Conservation (phyloP, 768 basidiomycete species). For the Macrolepiota dolichaula region DNA sequence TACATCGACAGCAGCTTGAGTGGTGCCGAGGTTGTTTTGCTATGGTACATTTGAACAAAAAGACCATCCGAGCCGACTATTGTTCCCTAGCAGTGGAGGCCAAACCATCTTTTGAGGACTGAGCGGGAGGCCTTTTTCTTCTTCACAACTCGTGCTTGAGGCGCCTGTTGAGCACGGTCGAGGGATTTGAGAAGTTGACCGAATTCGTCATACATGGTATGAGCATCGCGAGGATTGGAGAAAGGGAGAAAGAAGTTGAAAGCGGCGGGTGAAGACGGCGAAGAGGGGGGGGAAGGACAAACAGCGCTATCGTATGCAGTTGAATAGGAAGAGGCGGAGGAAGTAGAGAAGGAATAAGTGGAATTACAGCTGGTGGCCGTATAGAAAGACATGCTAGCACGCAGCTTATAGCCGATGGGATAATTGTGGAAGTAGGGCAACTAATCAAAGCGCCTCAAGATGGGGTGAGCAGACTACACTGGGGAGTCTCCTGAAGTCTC, state of each 20-base stretch:
- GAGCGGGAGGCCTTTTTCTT: slow-evolving; percentile 8
- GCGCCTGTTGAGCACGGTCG: not conserved
- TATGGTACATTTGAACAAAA: not conserved
- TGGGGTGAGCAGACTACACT: not conserved
- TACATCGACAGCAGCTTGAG: not conserved
- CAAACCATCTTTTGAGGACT: slow-evolving; percentile 13
- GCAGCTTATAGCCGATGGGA: not conserved
- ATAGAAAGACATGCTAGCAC: slow-evolving; percentile 9
- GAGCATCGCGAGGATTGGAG: slow-evolving; percentile 14
- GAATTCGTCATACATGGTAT: slow-evolving; percentile 14
- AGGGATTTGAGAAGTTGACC: slow-evolving; percentile 8
- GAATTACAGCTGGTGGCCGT: not conserved
- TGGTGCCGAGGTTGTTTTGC: not conserved
- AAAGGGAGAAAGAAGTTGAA: slow-evolving; percentile 12
- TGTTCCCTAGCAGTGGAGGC: slow-evolving; percentile 5
- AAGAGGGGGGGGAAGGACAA: not conserved
- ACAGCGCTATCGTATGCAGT: not conserved
- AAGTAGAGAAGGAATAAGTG: slow-evolving; percentile 4
- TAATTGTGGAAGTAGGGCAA: slow-evolving; percentile 10
- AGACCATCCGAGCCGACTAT: not conserved
- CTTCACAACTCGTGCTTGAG: not conserved
- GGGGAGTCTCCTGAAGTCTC: not conserved
- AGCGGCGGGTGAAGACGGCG: slow-evolving; percentile 4
- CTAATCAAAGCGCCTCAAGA: slow-evolving; percentile 15
- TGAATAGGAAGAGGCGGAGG: not conserved